Base-by-base conservation (phyloP, 306 rosid species). In the Medicago lupulina region DNA sequence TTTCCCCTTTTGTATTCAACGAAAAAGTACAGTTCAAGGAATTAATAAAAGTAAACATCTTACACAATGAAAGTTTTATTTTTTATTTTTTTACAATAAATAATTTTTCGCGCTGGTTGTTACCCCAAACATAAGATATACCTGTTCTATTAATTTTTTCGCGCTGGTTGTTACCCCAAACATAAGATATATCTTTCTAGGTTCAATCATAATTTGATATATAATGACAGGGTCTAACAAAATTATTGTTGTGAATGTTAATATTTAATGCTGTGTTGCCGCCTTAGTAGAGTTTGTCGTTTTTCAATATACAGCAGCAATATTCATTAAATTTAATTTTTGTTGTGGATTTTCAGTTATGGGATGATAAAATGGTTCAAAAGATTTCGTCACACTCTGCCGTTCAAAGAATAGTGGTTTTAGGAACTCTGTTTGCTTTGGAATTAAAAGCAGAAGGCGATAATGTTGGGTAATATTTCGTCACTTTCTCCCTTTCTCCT, bases 391-490 rank as follows among this genome's bases (percentile, higher is more conserved):
- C 87, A 71, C 92, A 87, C 79, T 87, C 90, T 69, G 91, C 86
- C 47, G 87, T 92, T 79, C 84, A 82, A 84, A 90, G 98, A 85
- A 92, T 95, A 61, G 90, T 95, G 59, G 77, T 80, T 19, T 69
- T 95, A 77, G 98, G 98, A 62, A 92, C 97, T 43, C 88, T 95
- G n/a, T 92, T 60, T 82, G 97, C 98, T 70, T 63, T 95, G 80
- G 97, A 95, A 83, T 86, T 95, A 74, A 84, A 76, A 83, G 96
- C 93, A 47, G 93, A 95, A 75, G 97, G 91, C 83, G 38, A 60
- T 72, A 82, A 86, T 78, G 89, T 91, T 3, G 98, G 97, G 98
- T 95, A 95, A 70, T 18, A 73, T 58, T 73, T 76, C 41, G 10
- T 69, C 39, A 44, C 55, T 62, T 67, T 38, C 16, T 66, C 80